These are phyloP conservation scores for Alloascoidea hylecoeti DNA, from an alignment of 805 yeast genomes.

Conservation along the genomic window DNA sequence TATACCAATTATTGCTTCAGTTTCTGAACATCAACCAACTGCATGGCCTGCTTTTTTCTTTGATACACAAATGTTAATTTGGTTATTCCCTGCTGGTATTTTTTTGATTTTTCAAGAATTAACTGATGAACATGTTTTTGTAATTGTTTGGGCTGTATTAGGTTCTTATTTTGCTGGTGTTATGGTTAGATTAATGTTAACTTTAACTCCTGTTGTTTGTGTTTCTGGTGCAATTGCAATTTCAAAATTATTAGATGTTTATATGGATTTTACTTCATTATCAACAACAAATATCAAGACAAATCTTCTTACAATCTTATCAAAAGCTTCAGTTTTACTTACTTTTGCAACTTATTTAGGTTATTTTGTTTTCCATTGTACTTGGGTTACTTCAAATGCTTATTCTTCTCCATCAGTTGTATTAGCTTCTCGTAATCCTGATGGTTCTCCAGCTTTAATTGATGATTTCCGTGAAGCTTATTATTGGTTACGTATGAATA, in stretches of 20 bases:
- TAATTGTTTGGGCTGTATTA: slow-evolving; percentile 83
- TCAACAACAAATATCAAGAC: neutral
- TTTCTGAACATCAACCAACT: slow-evolving; percentile 99
- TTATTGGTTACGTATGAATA: slow-evolving; percentile 97
- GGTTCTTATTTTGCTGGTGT: slow-evolving; percentile 98
- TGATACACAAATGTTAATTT: slow-evolving; percentile 82
- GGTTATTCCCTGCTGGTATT: slow-evolving; percentile 98
- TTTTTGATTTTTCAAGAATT: slow-evolving; percentile 82
- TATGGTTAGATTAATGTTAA: slow-evolving; percentile 95
- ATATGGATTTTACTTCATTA: slow-evolving; percentile 36
- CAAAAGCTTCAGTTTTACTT: slow-evolving; percentile 48
- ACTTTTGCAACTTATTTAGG: slow-evolving; percentile 63
- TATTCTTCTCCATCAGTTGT: slow-evolving; percentile 98
- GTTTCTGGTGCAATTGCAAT: slow-evolving; percentile 84
- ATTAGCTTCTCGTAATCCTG: slow-evolving; percentile 67
- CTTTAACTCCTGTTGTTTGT: slow-evolving; percentile 93
- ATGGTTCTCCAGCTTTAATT: slow-evolving; percentile 73
- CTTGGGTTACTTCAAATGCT: slow-evolving; percentile 93
- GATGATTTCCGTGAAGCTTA: slow-evolving; percentile 98
- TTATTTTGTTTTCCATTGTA: slow-evolving; percentile 84
- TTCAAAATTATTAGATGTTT: slow-evolving; percentile 72
- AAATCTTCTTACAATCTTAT: slow-evolving; percentile 1
- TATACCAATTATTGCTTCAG: slow-evolving; percentile 97
- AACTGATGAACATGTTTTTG: slow-evolving; percentile 83
- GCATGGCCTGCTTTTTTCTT: slow-evolving; percentile 98